Evolutionary conservation across 2,329 filamentous ascomycete genomes (phyloP), one percentile per base, ranked within the genome.

Genomic region (Epichloe sibirici): DNA sequence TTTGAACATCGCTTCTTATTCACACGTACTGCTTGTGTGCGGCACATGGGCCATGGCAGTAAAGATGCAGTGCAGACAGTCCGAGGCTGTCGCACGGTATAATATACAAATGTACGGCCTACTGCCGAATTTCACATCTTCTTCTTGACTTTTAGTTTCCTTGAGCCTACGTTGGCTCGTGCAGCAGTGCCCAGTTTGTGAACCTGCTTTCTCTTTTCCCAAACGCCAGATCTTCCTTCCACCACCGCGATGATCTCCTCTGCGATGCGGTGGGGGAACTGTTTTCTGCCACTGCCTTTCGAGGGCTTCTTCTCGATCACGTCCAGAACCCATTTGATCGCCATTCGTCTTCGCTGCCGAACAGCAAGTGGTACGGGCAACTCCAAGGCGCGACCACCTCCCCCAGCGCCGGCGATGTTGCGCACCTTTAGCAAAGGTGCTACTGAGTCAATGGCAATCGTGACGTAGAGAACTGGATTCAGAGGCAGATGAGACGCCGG

Each of bases 291-390:
- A 62, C 81, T 86, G 21, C 85, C 86, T 59, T 77, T 76, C 57
- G 83, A 86, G 57, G 79, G 81, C 71, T 86, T 84, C 76, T 90
- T 93, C 57, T 81, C 80, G 40, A 89, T 88, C n/a, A 82, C 78
- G 57, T 89, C 84, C 54, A 97, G 70, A 60, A 98, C 95, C 93
- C 93, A 98, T 67, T 79, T 74, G 58, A 96, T 85, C 2, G 91
- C 90, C 49, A 76, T 76, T 52, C 90, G 78, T 59, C 91, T 77
- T 57, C 91, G 79, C 67, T 94, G 86, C 55, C 89, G 79, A 57
- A 85, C 71, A 1, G 76, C 74, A 21, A 97, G 74, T 1, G 93
- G 91, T 23, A 84, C 75, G 0, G 93, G 93, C 38, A 96, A 78
- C 52, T 91, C 88, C 54, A 96, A 78, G 12, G 88, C 80, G 38